These are phyloP conservation scores for Escovopsis sp. DNA, from an alignment of 2,329 filamentous ascomycete species.

Conservation along the genomic window DNA sequence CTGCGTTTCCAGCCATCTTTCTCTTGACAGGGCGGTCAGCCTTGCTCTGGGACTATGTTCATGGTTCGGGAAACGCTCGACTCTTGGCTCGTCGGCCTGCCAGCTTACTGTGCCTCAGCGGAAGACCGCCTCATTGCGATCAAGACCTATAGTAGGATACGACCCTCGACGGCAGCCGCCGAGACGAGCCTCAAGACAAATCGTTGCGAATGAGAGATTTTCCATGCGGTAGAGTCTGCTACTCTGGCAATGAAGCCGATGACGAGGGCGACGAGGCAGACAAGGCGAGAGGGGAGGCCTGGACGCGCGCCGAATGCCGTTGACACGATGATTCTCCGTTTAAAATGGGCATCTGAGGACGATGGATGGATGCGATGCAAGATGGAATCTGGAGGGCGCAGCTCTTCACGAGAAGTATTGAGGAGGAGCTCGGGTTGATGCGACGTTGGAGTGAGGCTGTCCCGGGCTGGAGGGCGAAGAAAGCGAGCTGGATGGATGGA, in stretches of 20 bases:
- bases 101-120: constrained; percentile 24
- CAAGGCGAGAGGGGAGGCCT: neutral
- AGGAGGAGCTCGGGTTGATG: too few species aligned
- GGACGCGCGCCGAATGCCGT: too few species aligned
- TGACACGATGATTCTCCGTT: neutral
- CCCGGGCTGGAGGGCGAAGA: too few species aligned
- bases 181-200: constrained; percentile 1
- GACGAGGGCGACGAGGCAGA: neutral
- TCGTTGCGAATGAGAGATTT: neutral
- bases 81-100: neutral
- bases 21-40: constrained; percentile 25
- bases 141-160: too few species aligned
- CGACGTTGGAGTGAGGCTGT: too few species aligned
- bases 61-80: too few species aligned
- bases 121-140: constrained; percentile 21
- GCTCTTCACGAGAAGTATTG: too few species aligned
- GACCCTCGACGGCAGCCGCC: neutral
- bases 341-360: neutral
- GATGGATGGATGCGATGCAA: neutral
- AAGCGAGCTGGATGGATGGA: too few species aligned
- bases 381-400: neutral
- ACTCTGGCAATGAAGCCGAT: neutral
- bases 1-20: constrained; percentile 53
- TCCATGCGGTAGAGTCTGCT: neutral
- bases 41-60: neutral